Evolutionary conservation across 1,139 yeast species (phyloP), one percentile per base, ranked within the genome.

Genomic region (Sugiyamaella xylanicola): DNA sequence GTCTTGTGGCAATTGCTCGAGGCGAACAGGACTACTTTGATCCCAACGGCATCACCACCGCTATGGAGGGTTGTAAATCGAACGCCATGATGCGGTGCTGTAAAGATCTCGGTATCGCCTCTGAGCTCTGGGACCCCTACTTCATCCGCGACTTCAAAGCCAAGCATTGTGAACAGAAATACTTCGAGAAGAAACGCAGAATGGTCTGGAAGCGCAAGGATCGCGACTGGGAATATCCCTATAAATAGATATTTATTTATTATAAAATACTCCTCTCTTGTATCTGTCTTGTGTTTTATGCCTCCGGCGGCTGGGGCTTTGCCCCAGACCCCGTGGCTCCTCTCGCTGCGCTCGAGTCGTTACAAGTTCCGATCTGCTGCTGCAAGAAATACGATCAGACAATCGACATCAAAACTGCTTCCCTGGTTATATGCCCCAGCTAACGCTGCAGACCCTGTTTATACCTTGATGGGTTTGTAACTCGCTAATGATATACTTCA

Each of bases 1-100:
- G 97, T 59, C 76, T 93, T 43, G 96, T 93, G 2, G 85, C 95
- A 62, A 87, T 93, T 36, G 96, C 98, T 0, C 80, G 99, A 58
- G 99, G 99, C 27, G 99, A 93, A 69, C 97, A 91, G 72, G 95
- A 90, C 63, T 93, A 87, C 68, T 93, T 88, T 74, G 87, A 84
- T 49, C 92, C 89, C 37, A 85, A 84, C 56, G 95, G 95, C 53
- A 82, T 93, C 53, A 91, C 98, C 4, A 93, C 98, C 0, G 98
- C 99, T 0, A 86, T 95, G 48, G 99, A 93, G 73, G 99, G 99
- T 13, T 93, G 99, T 72, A 91, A 91, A 69, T 86, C 95, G 69
- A 93, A 93, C 69, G 98, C 99, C 0, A 76, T 93, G 71, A 93
- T 93, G 98, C 81, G 99, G 68, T 92, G 98, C 68, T 93, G 99